Percentiles rank a stretch among this genome's conserved stretches.
These are phyloP conservation scores for Suillus subluteus DNA, from an alignment of 768 basidiomycete genomes.

Conservation along the genomic window DNA sequence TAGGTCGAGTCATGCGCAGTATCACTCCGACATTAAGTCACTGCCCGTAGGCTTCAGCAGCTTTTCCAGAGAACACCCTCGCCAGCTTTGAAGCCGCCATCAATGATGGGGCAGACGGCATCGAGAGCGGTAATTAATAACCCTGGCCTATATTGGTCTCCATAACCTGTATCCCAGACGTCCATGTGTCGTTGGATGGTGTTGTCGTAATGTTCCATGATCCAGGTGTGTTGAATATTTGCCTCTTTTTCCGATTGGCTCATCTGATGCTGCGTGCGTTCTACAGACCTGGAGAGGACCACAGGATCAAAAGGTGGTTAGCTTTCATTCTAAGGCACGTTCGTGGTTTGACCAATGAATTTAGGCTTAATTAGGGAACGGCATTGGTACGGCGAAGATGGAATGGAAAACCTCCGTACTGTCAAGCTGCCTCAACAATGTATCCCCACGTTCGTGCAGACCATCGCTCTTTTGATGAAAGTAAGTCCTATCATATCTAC, in stretches of 20 bases:
- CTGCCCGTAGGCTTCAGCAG: slow-evolving; percentile 74
- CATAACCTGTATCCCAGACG: slow-evolving; percentile 77
- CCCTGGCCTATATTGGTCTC: slow-evolving; percentile 38
- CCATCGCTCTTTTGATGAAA: slow-evolving; percentile 77
- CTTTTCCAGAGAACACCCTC: slow-evolving; percentile 92
- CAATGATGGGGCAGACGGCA: slow-evolving; percentile 92
- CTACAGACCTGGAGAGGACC: slow-evolving; percentile 70
- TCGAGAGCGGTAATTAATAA: slow-evolving; percentile 89
- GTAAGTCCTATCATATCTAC: slow-evolving; percentile 41
- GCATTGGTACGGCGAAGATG: slow-evolving; percentile 69
- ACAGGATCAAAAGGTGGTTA: slow-evolving; percentile 71
- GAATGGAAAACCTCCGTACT: slow-evolving; percentile 81
- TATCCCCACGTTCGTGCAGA: slow-evolving; percentile 91
- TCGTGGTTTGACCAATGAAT: slow-evolving; percentile 25
- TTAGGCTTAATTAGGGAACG: slow-evolving; percentile 71
- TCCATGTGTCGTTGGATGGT: slow-evolving; percentile 88
- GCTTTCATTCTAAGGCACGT: slow-evolving; percentile 24
- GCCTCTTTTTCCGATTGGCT: slow-evolving; percentile 26
- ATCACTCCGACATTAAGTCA: neutral
- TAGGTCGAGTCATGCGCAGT: slow-evolving; percentile 41
- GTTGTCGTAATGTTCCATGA: slow-evolving; percentile 97
- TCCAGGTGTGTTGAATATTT: slow-evolving; percentile 55
- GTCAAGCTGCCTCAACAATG: slow-evolving; percentile 78
- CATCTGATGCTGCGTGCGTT: slow-evolving; percentile 26
- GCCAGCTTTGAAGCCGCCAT: slow-evolving; percentile 96